Evolutionary conservation across 805 yeast species (phyloP), one percentile per base, ranked within the genome.

Genomic region (Teunomyces panamensis): DNA sequence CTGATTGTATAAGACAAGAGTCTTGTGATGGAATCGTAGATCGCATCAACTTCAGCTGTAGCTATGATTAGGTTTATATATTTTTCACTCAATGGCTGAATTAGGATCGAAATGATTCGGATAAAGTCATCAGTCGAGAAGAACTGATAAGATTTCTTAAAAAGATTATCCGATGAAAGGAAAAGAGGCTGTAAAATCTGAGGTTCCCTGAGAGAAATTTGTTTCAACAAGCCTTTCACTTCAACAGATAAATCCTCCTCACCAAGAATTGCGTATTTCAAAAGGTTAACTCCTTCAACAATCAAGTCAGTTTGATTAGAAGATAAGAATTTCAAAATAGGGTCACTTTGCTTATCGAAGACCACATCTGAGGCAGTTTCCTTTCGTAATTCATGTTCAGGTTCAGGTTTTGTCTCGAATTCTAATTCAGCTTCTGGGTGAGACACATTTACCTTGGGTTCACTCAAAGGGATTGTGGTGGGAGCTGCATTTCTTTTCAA

Each of bases 191-290:
- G 51, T 32, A 74, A 56, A 5, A 66, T 46, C 5, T 51, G 46
- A 0, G 75, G 73, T 30, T 69, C 57, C 9, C 59, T 42, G 3
- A 65, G 50, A 2, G 75, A 66, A 10, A 69, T 59, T 13, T 51
- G 56, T 20, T 52, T 56, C 11, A 73, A 47, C n/a, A 60, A 52
- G 0, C 44, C 48, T 24, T 50, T 52, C 2, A 67, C 49, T 34
- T 61, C 64, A 1, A 45, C 16, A 0, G 73, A 56, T 24, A 70
- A 47, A 9, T 62, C 66, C 43, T 73, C 78, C 16, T 63, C 64
- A 1, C 64, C 67, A 43, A 67, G 55, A 3, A 74, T 59, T 0
- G 78, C 75, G 52, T 62, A 68, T 39, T 66, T 67, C 36, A 74
- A 57, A 24, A 72, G 52, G 35, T 59, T 58, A 3, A 74, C 55